Conservation (phyloP, 495 filamentous ascomycete species). For the Apiosordaria backusii region DNA sequence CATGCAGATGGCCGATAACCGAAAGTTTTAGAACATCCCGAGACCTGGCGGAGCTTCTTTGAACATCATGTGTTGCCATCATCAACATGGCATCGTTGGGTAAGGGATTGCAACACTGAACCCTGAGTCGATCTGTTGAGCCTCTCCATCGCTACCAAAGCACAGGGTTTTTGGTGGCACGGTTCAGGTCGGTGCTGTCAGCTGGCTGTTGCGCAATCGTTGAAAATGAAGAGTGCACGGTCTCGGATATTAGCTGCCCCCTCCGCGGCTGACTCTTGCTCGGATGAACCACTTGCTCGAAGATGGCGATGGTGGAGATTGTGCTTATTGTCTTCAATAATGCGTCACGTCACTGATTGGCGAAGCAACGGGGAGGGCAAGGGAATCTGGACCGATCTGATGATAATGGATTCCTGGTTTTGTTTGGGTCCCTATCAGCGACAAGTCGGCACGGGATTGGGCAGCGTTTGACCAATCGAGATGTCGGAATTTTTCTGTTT, state of each 20-base stretch:
- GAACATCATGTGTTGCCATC: too few species aligned
- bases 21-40: neutral
- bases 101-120: too few species aligned
- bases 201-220: too few species aligned
- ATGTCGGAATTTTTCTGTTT: neutral
- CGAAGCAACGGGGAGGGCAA: too few species aligned
- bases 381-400: too few species aligned
- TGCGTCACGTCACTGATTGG: too few species aligned
- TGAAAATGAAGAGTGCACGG: neutral
- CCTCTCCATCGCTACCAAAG: neutral
- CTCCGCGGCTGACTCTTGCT: neutral
- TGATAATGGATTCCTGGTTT: neutral
- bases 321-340: too few species aligned
- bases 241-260: neutral
- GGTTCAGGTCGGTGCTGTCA: too few species aligned
- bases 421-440: neutral
- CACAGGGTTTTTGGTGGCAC: neutral
- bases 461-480: neutral
- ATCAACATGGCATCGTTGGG: too few species aligned
- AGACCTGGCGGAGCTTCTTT: too few species aligned
- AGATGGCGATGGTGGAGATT: too few species aligned
- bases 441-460: neutral
- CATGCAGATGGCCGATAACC: neutral
- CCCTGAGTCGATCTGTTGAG: too few species aligned
- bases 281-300: neutral